Conservation (phyloP, 192 early-diverging fungal species). For the Piromyces finnis region DNA sequence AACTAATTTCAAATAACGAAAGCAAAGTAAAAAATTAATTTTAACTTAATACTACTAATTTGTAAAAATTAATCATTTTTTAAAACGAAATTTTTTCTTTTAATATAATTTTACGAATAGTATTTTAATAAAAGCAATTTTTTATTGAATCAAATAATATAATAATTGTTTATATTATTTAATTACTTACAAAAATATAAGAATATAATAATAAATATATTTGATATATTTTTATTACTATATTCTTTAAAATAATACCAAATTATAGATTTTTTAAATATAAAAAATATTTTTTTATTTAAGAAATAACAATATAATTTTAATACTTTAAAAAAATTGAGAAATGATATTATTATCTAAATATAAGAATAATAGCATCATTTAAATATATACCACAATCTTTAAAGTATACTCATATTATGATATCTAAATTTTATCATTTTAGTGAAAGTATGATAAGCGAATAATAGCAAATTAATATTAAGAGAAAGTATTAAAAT, state of each 20-base stretch:
- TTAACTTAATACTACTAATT: no score
- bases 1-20: not conserved
- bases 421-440: not conserved
- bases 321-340: not conserved
- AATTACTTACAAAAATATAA: not conserved
- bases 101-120: no score
- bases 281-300: not conserved
- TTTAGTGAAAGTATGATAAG: not conserved
- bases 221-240: not conserved
- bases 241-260: not conserved
- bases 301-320: not conserved
- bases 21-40: no score
- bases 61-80: no score
- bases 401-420: not conserved
- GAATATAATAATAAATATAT: not conserved
- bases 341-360: not conserved
- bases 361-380: not conserved
- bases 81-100: no score
- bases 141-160: not conserved
- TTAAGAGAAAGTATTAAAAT: no score
- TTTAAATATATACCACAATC: not conserved
- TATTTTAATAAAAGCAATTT: no score
- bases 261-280: not conserved
- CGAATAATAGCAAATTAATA: not conserved
- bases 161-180: not conserved